phyloP scores from a whole-genome alignment of 2,329 filamentous ascomycete species.

The Chalara sp. region DNA sequence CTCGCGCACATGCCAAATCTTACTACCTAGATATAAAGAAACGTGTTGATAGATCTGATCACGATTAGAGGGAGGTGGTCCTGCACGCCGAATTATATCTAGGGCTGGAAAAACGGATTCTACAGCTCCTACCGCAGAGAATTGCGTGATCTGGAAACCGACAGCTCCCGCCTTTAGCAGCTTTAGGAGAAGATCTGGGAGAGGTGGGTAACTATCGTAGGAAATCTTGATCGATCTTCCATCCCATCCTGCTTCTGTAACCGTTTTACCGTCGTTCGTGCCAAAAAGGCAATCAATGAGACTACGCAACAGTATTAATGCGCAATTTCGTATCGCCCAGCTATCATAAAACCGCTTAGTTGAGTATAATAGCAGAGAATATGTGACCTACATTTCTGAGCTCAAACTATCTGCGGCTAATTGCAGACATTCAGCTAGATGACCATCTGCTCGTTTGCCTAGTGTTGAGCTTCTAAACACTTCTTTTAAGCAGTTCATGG shows the following conservation, averaged over 20 bases:
- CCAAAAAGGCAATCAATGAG: constrained; percentile 75
- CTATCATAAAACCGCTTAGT: constrained; percentile 30
- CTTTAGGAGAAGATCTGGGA: constrained; percentile 56
- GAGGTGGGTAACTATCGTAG: constrained; percentile 60
- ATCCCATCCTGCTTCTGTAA: constrained; percentile 56
- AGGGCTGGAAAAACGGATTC: constrained; percentile 77
- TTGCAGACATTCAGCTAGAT: constrained; percentile 66
- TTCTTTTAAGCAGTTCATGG: constrained; percentile 88
- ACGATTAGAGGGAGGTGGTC: constrained; percentile 52
- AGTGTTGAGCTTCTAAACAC: constrained; percentile 81
- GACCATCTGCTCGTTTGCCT: constrained; percentile 63
- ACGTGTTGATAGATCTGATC: constrained; percentile 52
- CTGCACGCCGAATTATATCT: constrained; percentile 70
- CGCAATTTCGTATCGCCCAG: constrained; percentile 94
- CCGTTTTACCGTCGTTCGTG: constrained; percentile 62
- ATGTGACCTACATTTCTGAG: constrained; percentile 59
- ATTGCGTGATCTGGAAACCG: constrained; percentile 1
- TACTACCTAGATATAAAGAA: constrained; percentile 56
- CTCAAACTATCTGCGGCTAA: constrained; percentile 76
- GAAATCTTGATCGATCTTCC: constrained; percentile 59
- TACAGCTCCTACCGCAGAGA: constrained; percentile 36
- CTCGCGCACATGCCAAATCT: constrained; percentile 75
- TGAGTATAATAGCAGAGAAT: neutral
- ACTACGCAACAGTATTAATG: constrained; percentile 79
- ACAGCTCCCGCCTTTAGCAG: constrained; percentile 41